Evolutionary conservation across 2,329 filamentous ascomycete species (phyloP), one percentile per base, ranked within the genome.

Genomic region (Pyrenochaeta sp.): DNA sequence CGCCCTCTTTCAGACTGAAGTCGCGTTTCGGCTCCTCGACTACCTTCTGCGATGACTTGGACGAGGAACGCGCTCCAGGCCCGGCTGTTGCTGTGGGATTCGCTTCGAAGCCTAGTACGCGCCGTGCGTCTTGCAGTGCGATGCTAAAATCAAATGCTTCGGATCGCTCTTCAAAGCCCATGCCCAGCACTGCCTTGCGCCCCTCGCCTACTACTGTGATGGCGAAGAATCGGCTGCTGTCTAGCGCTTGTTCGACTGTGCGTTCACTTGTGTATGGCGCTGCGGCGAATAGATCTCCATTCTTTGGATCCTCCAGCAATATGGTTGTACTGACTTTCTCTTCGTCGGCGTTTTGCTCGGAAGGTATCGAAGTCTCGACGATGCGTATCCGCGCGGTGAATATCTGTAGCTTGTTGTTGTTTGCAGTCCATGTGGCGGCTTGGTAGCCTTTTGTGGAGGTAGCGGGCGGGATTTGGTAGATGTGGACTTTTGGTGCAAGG

Each of bases 101-200:
- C 1, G 58, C 34, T 13, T 87, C 85, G 72, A 90, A 82, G 0
- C 87, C 89, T 6, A 93, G 77, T 1, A 88, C 86, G 77, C 90
- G 90, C 68, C 90, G 83, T 22, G 89, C 90, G 76, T 95, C 92
- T 77, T 93, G 90, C 74, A 96, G 80, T 15, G 90, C 86, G 50
- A 96, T 90, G 61, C 87, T 86, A 71, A 96, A 93, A 74, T 97
- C 92, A 68, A 96, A 94, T 1, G 93, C 91, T 68, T 94, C 91
- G 71, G 87, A 88, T 49, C 93, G 83, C 77, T 96, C 92, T 81
- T 96, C 92, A 73, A 96, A 96, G 9, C 92, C 93, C 65, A 96
- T 87, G 9, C 93, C 92, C 58, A 97, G 79, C 45, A 91, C 86
- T 10, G 93, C 92, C 76, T 92, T 93, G 67, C 89, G 84, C 1